phyloP scores from a whole-genome alignment of 1,284 basidiomycete species.

The Marasmius oreades region DNA sequence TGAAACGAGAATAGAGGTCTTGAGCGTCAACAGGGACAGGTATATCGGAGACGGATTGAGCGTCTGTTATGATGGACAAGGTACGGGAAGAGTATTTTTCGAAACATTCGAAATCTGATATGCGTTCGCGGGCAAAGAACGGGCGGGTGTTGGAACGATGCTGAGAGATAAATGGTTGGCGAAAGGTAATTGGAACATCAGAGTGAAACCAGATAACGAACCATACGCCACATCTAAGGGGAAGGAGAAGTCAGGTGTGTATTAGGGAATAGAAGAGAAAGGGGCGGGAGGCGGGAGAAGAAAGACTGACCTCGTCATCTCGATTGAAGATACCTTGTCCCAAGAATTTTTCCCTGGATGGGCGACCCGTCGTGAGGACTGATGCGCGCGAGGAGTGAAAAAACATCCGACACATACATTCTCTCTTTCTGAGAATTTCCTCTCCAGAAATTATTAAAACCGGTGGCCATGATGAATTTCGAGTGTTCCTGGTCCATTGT shows the following conservation, averaged over 20 bases:
- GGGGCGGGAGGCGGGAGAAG: slow-evolving; percentile 1
- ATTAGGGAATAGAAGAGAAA: background rate
- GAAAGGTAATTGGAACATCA: background rate
- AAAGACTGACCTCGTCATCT: slow-evolving; percentile 53
- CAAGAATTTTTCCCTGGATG: slow-evolving; percentile 58
- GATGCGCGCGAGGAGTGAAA: too few relatives aligned
- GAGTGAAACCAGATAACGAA: too few relatives aligned
- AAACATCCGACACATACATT: slow-evolving; percentile 47
- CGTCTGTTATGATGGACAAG: slow-evolving; percentile 43
- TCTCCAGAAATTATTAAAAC: slow-evolving; percentile 64
- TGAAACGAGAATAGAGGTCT: slow-evolving; percentile 66
- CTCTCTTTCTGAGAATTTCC: slow-evolving; percentile 59
- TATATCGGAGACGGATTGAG: too few relatives aligned
- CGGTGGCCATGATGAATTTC: slow-evolving; percentile 64
- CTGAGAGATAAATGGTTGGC: slow-evolving; percentile 26
- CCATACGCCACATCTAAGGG: slow-evolving; percentile 43
- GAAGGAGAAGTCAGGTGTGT: slow-evolving; percentile 7
- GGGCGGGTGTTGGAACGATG: slow-evolving; percentile 68
- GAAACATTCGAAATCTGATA: slow-evolving; percentile 67
- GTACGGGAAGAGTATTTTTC: slow-evolving; percentile 50
- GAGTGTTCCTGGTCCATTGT: slow-evolving; percentile 69
- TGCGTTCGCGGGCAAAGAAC: slow-evolving; percentile 68
- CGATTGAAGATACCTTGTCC: slow-evolving; percentile 74
- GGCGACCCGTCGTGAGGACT: too few relatives aligned
- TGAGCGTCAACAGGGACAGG: slow-evolving; percentile 51